Evolutionary conservation across 192 early-diverging fungal genomes (phyloP).

Genomic region (Rhizophagus sp.): DNA sequence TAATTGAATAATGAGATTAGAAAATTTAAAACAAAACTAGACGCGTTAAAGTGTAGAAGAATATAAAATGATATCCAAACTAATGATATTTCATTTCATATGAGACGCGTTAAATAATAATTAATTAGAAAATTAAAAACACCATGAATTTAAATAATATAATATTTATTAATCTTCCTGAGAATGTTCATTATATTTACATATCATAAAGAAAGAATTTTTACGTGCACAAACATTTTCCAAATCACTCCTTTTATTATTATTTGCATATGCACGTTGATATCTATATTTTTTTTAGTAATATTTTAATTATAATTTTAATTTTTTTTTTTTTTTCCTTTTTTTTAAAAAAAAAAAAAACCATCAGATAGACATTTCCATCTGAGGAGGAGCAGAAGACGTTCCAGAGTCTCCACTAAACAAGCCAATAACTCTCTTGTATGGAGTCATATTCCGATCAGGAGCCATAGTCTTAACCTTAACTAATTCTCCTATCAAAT

Average conservation of each 20-base stretch:
- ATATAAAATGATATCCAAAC: neutral
- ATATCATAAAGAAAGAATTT: neutral
- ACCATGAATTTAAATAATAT: neutral
- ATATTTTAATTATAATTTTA: neutral
- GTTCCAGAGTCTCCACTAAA: neutral
- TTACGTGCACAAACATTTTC: neutral
- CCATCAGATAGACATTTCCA: neutral
- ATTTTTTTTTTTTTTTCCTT: neutral
- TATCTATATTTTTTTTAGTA: neutral
- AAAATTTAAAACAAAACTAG: too few relatives aligned
- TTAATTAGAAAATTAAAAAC: neutral
- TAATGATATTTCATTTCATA: neutral
- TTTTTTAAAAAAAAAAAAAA: neutral
- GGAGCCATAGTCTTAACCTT: neutral
- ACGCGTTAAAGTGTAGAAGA: neutral
- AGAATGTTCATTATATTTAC: neutral
- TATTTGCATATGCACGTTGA: neutral
- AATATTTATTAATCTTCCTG: neutral
- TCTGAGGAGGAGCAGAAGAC: neutral
- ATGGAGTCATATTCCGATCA: neutral
- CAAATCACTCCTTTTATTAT: neutral
- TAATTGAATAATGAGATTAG: too few relatives aligned
- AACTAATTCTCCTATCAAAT: neutral
- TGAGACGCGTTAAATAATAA: neutral
- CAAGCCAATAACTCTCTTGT: neutral